Conservation (phyloP, 2,329 filamentous ascomycete species). For the Ceratocystis alfenasii region DNA sequence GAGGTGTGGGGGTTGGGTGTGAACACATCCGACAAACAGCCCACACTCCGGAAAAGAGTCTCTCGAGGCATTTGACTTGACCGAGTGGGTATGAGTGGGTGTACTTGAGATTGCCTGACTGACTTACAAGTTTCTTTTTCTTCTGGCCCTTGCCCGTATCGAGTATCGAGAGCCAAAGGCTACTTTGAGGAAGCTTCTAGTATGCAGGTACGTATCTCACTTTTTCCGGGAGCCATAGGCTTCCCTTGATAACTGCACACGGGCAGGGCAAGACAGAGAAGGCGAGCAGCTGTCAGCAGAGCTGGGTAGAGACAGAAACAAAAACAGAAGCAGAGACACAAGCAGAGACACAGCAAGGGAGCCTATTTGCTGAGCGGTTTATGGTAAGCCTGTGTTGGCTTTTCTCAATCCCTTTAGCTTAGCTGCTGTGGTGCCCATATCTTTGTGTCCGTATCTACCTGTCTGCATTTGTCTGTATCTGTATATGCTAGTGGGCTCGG, state of each 20-base stretch:
- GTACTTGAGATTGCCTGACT: neutral
- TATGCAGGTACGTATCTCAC: neutral
- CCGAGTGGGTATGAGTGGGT: neutral
- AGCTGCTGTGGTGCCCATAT: neutral
- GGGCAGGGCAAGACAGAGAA: neutral
- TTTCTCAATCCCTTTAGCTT: neutral
- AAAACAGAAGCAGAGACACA: too few relatives aligned
- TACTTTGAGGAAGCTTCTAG: neutral
- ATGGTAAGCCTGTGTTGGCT: neutral
- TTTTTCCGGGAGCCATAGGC: neutral
- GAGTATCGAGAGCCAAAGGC: too few relatives aligned
- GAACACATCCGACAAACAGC: neutral
- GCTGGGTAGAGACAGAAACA: neutral
- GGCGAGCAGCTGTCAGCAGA: neutral
- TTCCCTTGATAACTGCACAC: neutral
- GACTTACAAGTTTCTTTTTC: neutral
- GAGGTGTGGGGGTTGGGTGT: neutral
- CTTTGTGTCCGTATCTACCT: too few relatives aligned
- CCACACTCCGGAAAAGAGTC: neutral
- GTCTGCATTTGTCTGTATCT: too few relatives aligned
- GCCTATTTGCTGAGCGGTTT: neutral
- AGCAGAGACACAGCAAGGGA: neutral
- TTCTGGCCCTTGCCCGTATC: neutral
- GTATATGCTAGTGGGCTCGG: neutral
- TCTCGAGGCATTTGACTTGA: neutral